Conservation (phyloP, 2,329 filamentous ascomycete genomes). For the Colletotrichum gigasporum region DNA sequence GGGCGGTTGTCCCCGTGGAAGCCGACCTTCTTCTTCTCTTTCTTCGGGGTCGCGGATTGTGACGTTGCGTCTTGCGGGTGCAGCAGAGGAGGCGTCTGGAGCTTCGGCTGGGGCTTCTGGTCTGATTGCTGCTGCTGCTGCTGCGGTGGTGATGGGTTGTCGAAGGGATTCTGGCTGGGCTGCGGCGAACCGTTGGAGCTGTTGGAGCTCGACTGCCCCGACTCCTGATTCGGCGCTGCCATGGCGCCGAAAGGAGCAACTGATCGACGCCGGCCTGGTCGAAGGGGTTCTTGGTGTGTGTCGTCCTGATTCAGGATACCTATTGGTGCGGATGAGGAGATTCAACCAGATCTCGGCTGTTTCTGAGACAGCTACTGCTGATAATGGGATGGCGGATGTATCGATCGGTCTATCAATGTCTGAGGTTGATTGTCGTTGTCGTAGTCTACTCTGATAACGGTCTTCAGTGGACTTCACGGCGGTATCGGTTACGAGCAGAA, state of each 20-base stretch:
- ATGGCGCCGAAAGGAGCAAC: constrained; percentile 11
- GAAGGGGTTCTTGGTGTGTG: background rate
- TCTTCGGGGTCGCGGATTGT: constrained; percentile 37
- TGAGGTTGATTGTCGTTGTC: background rate
- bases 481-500: constrained; percentile 18
- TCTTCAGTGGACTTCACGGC: constrained; percentile 27
- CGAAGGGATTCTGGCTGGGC: constrained; percentile 1
- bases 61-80: constrained; percentile 5
- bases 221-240: constrained; percentile 9
- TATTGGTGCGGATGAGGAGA: no score
- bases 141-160: background rate
- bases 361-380: no score
- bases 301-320: background rate
- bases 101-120: background rate
- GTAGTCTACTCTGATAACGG: background rate
- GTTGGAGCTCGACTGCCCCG: constrained; percentile 15
- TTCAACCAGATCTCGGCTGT: no score
- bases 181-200: constrained; percentile 1
- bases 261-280: constrained; percentile 10
- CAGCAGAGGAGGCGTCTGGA: constrained; percentile 15
- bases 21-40: constrained; percentile 52
- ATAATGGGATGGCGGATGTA: no score
- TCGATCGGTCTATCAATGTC: background rate
- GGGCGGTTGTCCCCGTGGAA: constrained; percentile 39
- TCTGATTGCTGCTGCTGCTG: background rate